A percentile compares a stretch with the other conserved stretches of the same genome.
Conservation (phyloP, 2,329 filamentous ascomycete species). For the Aspergillus spinulosporus region DNA sequence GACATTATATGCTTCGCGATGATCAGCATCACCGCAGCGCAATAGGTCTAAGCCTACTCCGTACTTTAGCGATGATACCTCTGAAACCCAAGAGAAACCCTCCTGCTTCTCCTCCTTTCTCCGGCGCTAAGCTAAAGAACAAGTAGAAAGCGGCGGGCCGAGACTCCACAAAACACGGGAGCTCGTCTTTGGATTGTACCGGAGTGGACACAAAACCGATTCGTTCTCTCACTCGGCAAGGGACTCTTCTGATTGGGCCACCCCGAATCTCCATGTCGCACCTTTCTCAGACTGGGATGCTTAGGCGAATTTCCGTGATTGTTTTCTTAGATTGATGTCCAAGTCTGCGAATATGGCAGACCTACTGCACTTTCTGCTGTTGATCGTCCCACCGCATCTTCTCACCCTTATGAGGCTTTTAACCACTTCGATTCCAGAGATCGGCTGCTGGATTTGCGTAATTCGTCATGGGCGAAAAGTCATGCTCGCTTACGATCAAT, state of each 20-base stretch:
- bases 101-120: neutral
- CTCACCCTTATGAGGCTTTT: constrained; percentile 1
- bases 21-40: neutral
- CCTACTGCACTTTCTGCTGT: neutral
- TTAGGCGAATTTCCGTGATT: constrained; percentile 33
- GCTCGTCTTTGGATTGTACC: neutral
- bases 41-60: neutral
- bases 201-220: neutral
- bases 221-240: constrained; percentile 33
- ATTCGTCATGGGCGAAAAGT: neutral
- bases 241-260: constrained; percentile 34
- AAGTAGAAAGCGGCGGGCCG: constrained; percentile 3
- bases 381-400: constrained; percentile 1
- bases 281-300: constrained; percentile 40
- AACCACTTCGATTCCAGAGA: neutral
- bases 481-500: constrained; percentile 8
- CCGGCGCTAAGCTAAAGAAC: neutral
- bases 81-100: constrained; percentile 9
- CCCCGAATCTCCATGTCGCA: constrained; percentile 26
- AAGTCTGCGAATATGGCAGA: neutral
- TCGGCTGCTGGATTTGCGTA: constrained; percentile 5
- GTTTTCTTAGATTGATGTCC: constrained; percentile 14
- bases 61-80: neutral
- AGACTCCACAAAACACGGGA: constrained; percentile 8
- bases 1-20: neutral